phyloP scores from a whole-genome alignment of 345 rosid species.

The Toxicodendron radicans region DNA sequence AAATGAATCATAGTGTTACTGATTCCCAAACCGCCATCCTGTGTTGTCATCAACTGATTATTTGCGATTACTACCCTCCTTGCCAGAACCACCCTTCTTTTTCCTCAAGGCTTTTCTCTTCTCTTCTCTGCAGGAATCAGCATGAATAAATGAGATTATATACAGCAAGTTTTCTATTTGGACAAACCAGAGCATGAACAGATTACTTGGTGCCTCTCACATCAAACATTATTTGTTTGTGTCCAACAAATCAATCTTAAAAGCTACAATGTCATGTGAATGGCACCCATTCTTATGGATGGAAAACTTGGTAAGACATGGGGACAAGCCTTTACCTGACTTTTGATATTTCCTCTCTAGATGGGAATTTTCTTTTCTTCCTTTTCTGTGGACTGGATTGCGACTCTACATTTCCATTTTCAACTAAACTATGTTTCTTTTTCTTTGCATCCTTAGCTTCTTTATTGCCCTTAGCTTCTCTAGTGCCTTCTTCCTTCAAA shows the following conservation, averaged over 20 bases:
- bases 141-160: background rate
- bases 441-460: slow-evolving; percentile 23
- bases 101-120: slow-evolving; percentile 60
- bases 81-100: slow-evolving; percentile 13
- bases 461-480: slow-evolving; percentile 16
- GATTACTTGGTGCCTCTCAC: background rate
- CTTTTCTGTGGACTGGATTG: slow-evolving; percentile 26
- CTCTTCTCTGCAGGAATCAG: slow-evolving; percentile 59
- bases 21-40: background rate
- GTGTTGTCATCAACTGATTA: slow-evolving; percentile 6
- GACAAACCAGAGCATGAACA: background rate
- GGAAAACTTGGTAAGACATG: too few species aligned
- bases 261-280: background rate
- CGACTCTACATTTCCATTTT: slow-evolving; percentile 31
- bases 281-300: background rate
- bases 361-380: slow-evolving; percentile 56
- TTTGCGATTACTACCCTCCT: slow-evolving; percentile 11
- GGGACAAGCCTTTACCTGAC: slow-evolving; percentile 47
- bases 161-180: background rate
- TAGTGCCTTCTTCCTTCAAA: too few species aligned
- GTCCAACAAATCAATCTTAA: background rate
- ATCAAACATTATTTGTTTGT: background rate
- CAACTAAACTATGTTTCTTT: slow-evolving; percentile 4
- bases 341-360: slow-evolving; percentile 59
- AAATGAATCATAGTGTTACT: background rate